Evolutionary conservation across 768 basidiomycete species (phyloP).

Genomic region (Leccinellum luteum): DNA sequence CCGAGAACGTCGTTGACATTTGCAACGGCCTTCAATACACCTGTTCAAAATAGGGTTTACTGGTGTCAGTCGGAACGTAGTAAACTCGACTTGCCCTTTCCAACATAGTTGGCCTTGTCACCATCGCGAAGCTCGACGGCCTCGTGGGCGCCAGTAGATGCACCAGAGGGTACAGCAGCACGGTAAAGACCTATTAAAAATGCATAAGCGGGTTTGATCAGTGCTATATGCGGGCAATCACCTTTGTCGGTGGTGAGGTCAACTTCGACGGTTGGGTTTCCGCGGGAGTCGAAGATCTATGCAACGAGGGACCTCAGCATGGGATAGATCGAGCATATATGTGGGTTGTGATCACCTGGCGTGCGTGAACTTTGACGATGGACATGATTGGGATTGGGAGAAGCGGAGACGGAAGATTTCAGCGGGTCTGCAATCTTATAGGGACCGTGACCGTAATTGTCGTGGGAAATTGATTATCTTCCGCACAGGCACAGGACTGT

Average conservation of each 20-base stretch:
- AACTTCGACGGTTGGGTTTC: conserved; percentile 96
- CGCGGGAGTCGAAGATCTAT: conserved; percentile 99
- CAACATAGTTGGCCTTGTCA: conserved; percentile 89
- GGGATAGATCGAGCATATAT: not conserved
- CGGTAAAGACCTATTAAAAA: conserved; percentile 76
- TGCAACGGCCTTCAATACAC: conserved; percentile 88
- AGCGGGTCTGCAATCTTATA: conserved; percentile 21
- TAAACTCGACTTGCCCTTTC: conserved; percentile 69
- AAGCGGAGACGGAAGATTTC: conserved; percentile 17
- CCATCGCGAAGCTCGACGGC: conserved; percentile 98
- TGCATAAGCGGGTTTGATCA: conserved; percentile 11
- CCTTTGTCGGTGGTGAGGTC: conserved; percentile 88
- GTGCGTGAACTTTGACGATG: conserved; percentile 87
- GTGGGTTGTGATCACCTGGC: conserved; percentile 60
- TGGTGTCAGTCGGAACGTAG: not conserved
- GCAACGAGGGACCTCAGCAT: conserved; percentile 13
- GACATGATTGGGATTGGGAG: conserved; percentile 80
- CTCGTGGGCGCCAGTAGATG: conserved; percentile 97
- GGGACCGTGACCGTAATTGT: conserved; percentile 10
- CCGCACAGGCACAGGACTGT: too few relatives aligned
- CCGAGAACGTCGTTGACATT: conserved; percentile 94
- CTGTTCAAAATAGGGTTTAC: conserved; percentile 39
- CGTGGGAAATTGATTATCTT: conserved; percentile 41
- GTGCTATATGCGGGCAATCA: conserved; percentile 30
- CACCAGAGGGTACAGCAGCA: conserved; percentile 95